phyloP scores from a whole-genome alignment of 108 stramenopile species.

The Schizochytrium sp. region DNA sequence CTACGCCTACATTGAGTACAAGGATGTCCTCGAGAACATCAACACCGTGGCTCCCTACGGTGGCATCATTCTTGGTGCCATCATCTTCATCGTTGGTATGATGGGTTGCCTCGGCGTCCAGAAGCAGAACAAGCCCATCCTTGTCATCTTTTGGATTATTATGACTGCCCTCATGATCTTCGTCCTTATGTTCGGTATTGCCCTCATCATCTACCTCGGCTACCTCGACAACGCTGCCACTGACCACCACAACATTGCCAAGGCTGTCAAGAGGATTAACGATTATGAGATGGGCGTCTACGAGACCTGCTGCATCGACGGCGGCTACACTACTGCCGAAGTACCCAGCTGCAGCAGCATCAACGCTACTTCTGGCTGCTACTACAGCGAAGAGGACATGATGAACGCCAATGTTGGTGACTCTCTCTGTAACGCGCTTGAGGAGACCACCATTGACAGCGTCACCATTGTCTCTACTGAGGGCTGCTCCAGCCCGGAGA shows the following conservation, averaged over 20 bases:
- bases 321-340: background rate
- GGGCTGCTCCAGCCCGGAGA: background rate
- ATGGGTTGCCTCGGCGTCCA: conserved; percentile 44
- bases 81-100: conserved; percentile 19
- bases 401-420: background rate
- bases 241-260: background rate
- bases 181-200: background rate
- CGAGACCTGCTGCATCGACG: background rate
- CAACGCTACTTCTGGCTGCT: background rate
- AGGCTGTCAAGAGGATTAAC: background rate
- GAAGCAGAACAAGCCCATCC: conserved; percentile 35
- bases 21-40: conserved; percentile 52
- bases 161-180: conserved; percentile 22
- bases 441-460: background rate
- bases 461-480: background rate
- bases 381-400: background rate
- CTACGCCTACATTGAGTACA: conserved; percentile 29
- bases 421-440: background rate
- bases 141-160: conserved; percentile 31
- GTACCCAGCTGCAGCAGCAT: background rate
- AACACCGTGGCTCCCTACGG: conserved; percentile 5
- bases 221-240: conserved; percentile 10
- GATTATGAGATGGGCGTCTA: conserved; percentile 52
- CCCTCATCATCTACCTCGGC: conserved; percentile 26
- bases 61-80: conserved; percentile 8